Conservation (phyloP, 2,329 filamentous ascomycete species). For the Colletotrichum sp. region DNA sequence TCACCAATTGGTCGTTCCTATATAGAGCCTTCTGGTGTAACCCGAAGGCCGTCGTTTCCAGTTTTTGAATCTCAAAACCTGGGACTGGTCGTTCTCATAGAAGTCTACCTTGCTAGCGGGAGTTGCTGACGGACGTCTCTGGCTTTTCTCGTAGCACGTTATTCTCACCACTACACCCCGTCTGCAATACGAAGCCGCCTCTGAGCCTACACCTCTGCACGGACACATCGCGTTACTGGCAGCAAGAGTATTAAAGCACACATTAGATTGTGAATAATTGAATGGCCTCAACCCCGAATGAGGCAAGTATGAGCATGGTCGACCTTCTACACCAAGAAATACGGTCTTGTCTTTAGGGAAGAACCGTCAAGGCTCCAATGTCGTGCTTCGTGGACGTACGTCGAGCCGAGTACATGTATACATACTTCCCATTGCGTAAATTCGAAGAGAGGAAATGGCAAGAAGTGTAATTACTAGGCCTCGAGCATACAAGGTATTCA, state of each 20-base stretch:
- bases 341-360: fast-evolving
- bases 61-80: neutral
- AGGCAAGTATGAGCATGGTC: too few species aligned
- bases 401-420: fast-evolving
- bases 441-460: neutral
- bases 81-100: fast-evolving
- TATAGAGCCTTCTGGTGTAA: too few species aligned
- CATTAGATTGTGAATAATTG: fast-evolving
- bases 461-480: neutral
- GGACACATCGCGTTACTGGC: fast-evolving
- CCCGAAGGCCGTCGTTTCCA: neutral
- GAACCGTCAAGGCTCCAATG: neutral
- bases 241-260: neutral
- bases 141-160: fast-evolving
- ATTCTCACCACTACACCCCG: neutral
- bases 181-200: neutral
- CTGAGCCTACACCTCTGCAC: neutral
- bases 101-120: fast-evolving
- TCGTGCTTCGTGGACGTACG: neutral
- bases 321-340: neutral
- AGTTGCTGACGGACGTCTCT: fast-evolving
- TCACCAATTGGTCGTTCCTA: too few species aligned
- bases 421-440: fast-evolving
- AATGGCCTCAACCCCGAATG: too few species aligned
- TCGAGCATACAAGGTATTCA: neutral